phyloP scores from a whole-genome alignment of 495 filamentous ascomycete genomes.

The Talaromyces nanjingensis region DNA sequence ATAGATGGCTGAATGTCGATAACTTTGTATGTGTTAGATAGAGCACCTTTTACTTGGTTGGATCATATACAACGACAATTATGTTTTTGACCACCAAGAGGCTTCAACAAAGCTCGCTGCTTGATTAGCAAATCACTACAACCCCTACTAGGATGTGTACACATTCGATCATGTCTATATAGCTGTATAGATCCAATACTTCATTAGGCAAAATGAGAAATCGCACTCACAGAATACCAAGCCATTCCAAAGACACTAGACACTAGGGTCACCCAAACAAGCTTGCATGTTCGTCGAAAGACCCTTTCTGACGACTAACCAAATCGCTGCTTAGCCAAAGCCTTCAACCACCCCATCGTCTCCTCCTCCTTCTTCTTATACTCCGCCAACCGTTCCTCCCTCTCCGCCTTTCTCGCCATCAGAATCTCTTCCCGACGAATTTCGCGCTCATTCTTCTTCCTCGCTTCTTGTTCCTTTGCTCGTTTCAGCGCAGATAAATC shows the following conservation, averaged over 20 bases:
- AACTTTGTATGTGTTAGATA: background rate
- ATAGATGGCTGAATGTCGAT: background rate
- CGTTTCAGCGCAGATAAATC: slow-evolving; percentile 33
- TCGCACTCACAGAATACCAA: background rate
- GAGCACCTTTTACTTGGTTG: background rate
- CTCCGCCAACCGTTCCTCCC: slow-evolving; percentile 36
- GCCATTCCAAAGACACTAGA: no score
- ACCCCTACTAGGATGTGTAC: background rate
- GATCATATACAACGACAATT: background rate
- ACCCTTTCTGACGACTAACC: slow-evolving; percentile 16
- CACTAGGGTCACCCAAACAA: background rate
- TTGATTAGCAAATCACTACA: background rate
- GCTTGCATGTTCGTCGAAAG: background rate
- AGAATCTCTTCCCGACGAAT: slow-evolving; percentile 37
- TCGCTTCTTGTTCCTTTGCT: slow-evolving; percentile 31
- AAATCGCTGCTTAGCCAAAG: slow-evolving; percentile 39
- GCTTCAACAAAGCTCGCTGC: background rate
- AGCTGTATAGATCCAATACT: background rate
- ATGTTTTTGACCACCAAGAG: background rate
- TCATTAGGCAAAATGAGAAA: background rate
- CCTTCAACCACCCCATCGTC: slow-evolving; percentile 39
- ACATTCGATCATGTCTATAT: background rate
- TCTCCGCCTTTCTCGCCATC: slow-evolving; percentile 30
- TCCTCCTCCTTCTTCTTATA: slow-evolving; percentile 38
- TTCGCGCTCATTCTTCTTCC: slow-evolving; percentile 39